These are phyloP conservation scores for Colletotrichum musae DNA, from an alignment of 2,329 filamentous ascomycete genomes.

Conservation along the genomic window DNA sequence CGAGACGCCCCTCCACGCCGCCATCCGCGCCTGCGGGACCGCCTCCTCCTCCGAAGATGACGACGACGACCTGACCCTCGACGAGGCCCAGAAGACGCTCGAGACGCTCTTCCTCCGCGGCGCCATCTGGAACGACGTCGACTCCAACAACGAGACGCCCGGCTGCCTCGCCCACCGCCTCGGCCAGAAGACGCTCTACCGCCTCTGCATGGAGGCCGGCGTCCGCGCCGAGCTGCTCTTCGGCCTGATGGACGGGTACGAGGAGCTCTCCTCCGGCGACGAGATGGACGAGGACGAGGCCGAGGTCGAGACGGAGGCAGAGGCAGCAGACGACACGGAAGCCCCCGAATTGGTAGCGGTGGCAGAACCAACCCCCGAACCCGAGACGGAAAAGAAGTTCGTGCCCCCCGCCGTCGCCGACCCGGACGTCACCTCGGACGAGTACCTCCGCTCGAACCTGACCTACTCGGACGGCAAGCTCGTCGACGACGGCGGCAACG, in stretches of 20 bases:
- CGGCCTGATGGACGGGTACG: constrained; percentile 85
- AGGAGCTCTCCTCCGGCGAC: constrained; percentile 74
- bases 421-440: constrained; percentile 71
- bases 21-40: constrained; percentile 81
- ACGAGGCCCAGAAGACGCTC: constrained; percentile 77
- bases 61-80: constrained; percentile 61
- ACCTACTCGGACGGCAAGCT: constrained; percentile 77
- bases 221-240: constrained; percentile 92
- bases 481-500: constrained; percentile 82
- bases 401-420: constrained; percentile 54
- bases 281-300: constrained; percentile 62
- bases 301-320: constrained; percentile 49
- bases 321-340: constrained; percentile 59
- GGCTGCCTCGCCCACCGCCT: constrained; percentile 86
- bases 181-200: constrained; percentile 80
- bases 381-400: constrained; percentile 50
- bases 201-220: constrained; percentile 88
- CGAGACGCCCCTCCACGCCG: constrained; percentile 90
- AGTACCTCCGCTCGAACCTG: constrained; percentile 78
- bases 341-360: constrained; percentile 45
- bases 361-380: constrained; percentile 22
- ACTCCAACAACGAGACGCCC: constrained; percentile 88
- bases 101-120: constrained; percentile 86
- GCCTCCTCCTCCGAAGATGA: constrained; percentile 46
- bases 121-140: constrained; percentile 97